Base-by-base conservation (phyloP, 495 filamentous ascomycete species). In the Neurospora sp. region DNA sequence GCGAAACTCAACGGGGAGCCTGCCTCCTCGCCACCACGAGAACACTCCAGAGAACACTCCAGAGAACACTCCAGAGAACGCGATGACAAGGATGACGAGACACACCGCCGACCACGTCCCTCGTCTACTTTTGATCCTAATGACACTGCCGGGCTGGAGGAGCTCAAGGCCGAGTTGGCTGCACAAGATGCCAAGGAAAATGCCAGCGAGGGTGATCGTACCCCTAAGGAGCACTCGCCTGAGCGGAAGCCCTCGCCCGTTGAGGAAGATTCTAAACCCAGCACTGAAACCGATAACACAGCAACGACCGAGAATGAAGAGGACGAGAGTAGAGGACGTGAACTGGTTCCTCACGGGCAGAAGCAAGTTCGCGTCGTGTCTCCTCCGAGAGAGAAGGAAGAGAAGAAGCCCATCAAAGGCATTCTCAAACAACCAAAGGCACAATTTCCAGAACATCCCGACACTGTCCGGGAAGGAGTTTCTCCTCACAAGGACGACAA, bases 401-500 rank as follows among this genome's bases (percentile, higher is more conserved):
- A 84, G 40, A 81, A 81, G 65, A 77, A 77, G 39, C 80, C 82
- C 31, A 80, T 80, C 75, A 79, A 78, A 68, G 78, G 78, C 73
- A 82, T 81, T 92, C 83, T 97, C 14, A 93, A 93, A 79, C 82
- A 86, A 42, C 93, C 93, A 0, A 89, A 87, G 4, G 84, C 86
- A 31, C 90, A 90, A 74, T 97, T 96, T 80, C 93, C 93, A 0
- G 93, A 96, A 75, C 89, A 96, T 39, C 86, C 88, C 0, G 88
- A 91, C 70, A 89, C 91, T 1, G 87, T 94, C n/a, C 84, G 93
- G 37, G 93, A 96, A 77, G 93, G 93, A n/a, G 93, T 96, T 16
- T 92, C 93, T 5, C 93, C 93, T 18, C 86, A 94, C 77, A 96
- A 95, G 80, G 92, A 94, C 70, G 89, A 91, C 69, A 93, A 93